Evolutionary conservation across 2,329 filamentous ascomycete genomes (phyloP).

Genomic region (Colletotrichum tropicicola): DNA sequence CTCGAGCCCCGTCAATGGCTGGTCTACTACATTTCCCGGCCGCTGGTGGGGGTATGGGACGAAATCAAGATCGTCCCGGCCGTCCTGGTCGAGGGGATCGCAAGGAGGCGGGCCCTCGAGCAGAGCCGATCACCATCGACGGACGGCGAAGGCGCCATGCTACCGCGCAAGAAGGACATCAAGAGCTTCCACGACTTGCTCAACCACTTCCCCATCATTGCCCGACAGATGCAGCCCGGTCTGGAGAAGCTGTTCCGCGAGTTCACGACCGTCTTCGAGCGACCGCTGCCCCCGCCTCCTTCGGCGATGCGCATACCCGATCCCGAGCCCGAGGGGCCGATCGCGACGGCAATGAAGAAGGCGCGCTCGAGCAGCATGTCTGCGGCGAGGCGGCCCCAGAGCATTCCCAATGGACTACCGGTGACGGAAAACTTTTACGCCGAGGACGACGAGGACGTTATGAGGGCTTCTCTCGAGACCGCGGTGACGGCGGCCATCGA

Average conservation of each 20-base stretch:
- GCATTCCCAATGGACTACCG: slow-evolving; percentile 49
- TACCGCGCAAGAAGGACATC: slow-evolving; percentile 86
- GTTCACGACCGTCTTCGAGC: slow-evolving; percentile 86
- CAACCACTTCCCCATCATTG: slow-evolving; percentile 93
- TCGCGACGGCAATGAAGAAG: slow-evolving; percentile 62
- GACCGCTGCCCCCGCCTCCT: slow-evolving; percentile 80
- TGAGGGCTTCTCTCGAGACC: slow-evolving; percentile 88
- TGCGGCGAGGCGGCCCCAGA: slow-evolving; percentile 36
- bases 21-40: slow-evolving; percentile 93
- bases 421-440: slow-evolving; percentile 75
- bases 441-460: slow-evolving; percentile 90
- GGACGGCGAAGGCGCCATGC: slow-evolving; percentile 52
- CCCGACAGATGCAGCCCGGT: slow-evolving; percentile 92
- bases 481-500: slow-evolving; percentile 95
- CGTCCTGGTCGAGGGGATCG: slow-evolving; percentile 56
- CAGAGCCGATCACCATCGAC: slow-evolving; percentile 45
- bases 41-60: slow-evolving; percentile 85
- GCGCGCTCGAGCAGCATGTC: slow-evolving; percentile 62
- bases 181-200: slow-evolving; percentile 90
- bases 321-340: slow-evolving; percentile 64
- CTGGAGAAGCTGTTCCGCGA: slow-evolving; percentile 90
- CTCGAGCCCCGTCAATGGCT: slow-evolving; percentile 94
- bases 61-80: slow-evolving; percentile 77
- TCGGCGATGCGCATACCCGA: slow-evolving; percentile 68
- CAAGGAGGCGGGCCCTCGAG: slow-evolving; percentile 47